Base-by-base conservation (phyloP, 768 basidiomycete species). In the Boletus subparvulus region DNA sequence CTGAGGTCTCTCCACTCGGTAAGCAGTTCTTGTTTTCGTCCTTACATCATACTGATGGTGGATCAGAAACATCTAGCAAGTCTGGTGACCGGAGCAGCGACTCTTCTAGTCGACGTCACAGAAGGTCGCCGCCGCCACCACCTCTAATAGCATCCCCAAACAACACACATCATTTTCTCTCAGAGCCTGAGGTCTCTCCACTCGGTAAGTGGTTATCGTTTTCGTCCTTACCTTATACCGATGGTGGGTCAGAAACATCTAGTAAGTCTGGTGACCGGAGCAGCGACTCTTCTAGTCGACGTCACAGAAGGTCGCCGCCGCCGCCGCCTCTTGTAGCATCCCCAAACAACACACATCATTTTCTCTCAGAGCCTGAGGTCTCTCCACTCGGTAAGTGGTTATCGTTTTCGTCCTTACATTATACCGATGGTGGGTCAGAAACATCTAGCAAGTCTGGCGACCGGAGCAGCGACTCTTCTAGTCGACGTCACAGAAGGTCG, bases 361-460 rank as follows among this genome's bases (percentile, higher is more conserved):
- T 26, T 26, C 26, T 26, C 26, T 26, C 26, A 26, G 26, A 26
- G 26, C 26, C 3, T 5, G 26, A 26, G 26, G 26, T 26, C 26
- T 26, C 26, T 26, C 26, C 28, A 28, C 28, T 28, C 28, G 28
- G 28, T 28, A 28, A 28, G 28, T 6, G 6, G 28, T 6, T 28
- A 1, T 28, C 6, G 28, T 28, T 28, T 28, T 28, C 28, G 28
- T 6, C 28, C 28, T 28, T 28, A 28, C 28, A 5, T 16, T 6
- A 21, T 49, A 8, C 50, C 21, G 16, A 66, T 43, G 1, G 24
- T 17, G 32, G 13, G 16, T 49, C 30, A 64, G 61, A n/a, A 1
- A 19, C n/a, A 2, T 30, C 45, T 8, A 52, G 33, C 3, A 33
- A 56, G 7, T n/a, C 39, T 12, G 41, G 40, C 6, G 32, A 53